These are phyloP conservation scores for Malania oleifera DNA, from an alignment of 164 flowering plant genomes.

Conservation along the genomic window DNA sequence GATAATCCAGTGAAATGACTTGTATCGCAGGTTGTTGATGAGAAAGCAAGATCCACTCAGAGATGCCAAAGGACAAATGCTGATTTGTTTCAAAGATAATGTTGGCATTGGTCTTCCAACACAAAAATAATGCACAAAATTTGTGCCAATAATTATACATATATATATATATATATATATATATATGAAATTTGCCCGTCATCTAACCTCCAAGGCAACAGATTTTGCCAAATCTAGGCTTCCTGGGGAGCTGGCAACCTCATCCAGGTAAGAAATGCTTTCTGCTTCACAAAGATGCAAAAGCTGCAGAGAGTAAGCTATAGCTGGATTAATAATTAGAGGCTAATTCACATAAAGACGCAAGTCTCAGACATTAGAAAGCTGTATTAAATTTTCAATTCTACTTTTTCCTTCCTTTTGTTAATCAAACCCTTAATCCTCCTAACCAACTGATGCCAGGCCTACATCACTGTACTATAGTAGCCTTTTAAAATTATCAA, in stretches of 20 bases:
- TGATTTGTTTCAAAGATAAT: too few species aligned
- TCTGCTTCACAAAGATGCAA: conserved; percentile 91
- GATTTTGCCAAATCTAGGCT: conserved; percentile 74
- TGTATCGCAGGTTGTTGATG: too few species aligned
- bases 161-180: too few species aligned
- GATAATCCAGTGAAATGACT: too few species aligned
- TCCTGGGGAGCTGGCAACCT: conserved; percentile 69
- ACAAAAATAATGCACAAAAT: too few species aligned
- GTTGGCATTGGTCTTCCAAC: too few species aligned
- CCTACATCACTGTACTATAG: not conserved
- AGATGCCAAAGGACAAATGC: too few species aligned
- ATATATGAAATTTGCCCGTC: not conserved
- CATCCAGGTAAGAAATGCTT: conserved; percentile 90
- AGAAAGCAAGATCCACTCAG: too few species aligned
- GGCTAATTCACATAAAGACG: conserved; percentile 4
- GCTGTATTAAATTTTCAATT: not conserved
- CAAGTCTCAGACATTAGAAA: conserved; percentile 7
- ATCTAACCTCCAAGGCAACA: conserved; percentile 67
- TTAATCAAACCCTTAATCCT: not conserved
- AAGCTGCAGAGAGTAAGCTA: conserved; percentile 51
- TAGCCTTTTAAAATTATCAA: not conserved
- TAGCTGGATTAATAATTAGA: conserved; percentile 1
- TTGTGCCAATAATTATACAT: not conserved
- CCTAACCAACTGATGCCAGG: not conserved
- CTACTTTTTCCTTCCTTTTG: not conserved